A percentile compares a stretch with the other conserved stretches of the same genome.
Conservation (phyloP, 768 basidiomycete species). For the Cyathus striatus region DNA sequence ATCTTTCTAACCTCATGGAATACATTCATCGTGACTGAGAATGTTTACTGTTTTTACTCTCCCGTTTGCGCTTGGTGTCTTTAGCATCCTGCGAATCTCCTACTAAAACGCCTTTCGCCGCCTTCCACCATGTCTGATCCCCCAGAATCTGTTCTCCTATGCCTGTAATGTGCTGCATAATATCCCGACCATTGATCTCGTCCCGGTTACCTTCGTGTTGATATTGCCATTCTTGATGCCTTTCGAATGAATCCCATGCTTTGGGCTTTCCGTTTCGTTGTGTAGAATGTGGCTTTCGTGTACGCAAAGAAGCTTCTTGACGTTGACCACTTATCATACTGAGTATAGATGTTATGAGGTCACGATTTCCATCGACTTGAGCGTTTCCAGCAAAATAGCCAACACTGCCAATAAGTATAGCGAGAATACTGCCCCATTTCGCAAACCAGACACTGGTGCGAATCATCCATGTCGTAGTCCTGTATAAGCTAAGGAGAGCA, state of each 20-base stretch:
- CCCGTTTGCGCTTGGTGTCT: no score
- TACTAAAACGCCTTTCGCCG: constrained; percentile 13
- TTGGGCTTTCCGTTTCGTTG: constrained; percentile 26
- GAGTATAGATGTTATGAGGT: constrained; percentile 31
- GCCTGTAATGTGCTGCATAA: constrained; percentile 40
- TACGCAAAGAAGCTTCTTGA: constrained; percentile 19
- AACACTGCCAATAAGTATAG: constrained; percentile 42
- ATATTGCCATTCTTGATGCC: constrained; percentile 58
- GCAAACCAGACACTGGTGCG: constrained; percentile 62
- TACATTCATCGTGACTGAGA: no score
- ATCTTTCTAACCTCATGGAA: background rate
- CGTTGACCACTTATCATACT: constrained; percentile 31
- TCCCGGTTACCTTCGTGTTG: constrained; percentile 13
- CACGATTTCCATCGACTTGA: constrained; percentile 26
- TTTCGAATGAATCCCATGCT: constrained; percentile 64
- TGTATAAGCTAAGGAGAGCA: constrained; percentile 71
- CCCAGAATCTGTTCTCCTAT: constrained; percentile 16
- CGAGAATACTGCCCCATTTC: constrained; percentile 72
- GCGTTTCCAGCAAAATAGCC: constrained; percentile 49
- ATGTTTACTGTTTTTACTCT: no score
- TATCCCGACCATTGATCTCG: constrained; percentile 22
- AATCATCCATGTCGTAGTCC: constrained; percentile 72
- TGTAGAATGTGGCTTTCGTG: constrained; percentile 13
- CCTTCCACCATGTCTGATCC: constrained; percentile 27
- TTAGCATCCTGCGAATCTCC: no score